Base-by-base conservation (phyloP, 164 flowering plant genomes). In the Pachysandra terminalis region DNA sequence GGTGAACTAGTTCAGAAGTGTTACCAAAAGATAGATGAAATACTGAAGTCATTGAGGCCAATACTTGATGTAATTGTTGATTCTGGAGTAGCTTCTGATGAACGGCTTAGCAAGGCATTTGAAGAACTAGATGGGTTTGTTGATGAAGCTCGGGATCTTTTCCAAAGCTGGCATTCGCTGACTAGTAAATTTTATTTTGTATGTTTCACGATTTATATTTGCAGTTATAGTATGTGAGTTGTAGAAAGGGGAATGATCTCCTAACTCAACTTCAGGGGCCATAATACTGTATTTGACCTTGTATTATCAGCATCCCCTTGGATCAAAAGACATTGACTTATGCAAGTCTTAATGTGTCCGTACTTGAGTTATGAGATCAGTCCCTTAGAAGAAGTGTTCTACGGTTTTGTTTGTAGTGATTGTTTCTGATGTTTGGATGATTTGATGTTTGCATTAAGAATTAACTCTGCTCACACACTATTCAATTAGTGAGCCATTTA, bases 131-230 rank as follows among this genome's bases (percentile, higher is more conserved):
- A 81, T 74, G 81, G 76, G 45, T 65, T 74, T 71, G 75, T 91
- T 54, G 82, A 82, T 73, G 95, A 86, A 70, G 63, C 87, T 55
- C 78, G 76, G 66, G 91, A 84, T 62, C 73, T 84, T 17, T 69
- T 92, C 75, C 88, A 84, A 68, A 78, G 71, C 75, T 90, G 93
- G 85, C 87, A 88, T 68, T 81, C 86, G 22, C 64, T 91, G 79
- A 80, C 67, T 79, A 94, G 96, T 74, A 94, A 86, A 90, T 74
- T 90, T 64, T 82, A 85, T 70, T 86, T 87, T 77, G 98, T 94
- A 87, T 64, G 98, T 84, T 57, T 32, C 55, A 22, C 19, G 25
- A 19, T 68, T 63, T 49, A 3, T 57, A 8, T 63, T 56, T 66
- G 3, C 12, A 51, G 19, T 58, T 56, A 27, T 57, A 24, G 40